Conservation (phyloP, 2,329 filamentous ascomycete genomes). For the Mycosphaerella sp. region DNA sequence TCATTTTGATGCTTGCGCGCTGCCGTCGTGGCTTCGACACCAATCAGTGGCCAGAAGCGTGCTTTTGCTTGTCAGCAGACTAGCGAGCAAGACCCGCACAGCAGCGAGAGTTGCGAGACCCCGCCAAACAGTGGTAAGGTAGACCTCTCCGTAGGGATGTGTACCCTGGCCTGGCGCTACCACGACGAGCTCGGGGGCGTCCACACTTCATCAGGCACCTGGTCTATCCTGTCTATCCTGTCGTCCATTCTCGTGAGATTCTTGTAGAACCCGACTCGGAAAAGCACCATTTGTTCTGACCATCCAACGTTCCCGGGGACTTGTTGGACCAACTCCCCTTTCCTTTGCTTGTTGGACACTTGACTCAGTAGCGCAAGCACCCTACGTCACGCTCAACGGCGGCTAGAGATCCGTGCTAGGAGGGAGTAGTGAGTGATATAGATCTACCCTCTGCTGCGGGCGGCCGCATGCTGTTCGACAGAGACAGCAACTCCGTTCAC, state of each 20-base stretch:
- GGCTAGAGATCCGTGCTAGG: slow-evolving; percentile 2
- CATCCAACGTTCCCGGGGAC: not conserved
- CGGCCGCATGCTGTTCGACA: not conserved
- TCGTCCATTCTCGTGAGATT: not conserved
- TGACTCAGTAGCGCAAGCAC: slow-evolving; percentile 4
- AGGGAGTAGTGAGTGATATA: slow-evolving; percentile 2
- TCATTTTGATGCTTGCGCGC: not conserved
- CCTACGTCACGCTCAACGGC: slow-evolving; percentile 10
- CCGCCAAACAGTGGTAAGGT: slow-evolving; percentile 5
- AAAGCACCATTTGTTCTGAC: not conserved
- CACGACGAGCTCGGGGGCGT: not conserved
- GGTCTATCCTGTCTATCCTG: not conserved
- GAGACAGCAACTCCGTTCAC: not conserved
- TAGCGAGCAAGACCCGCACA: slow-evolving; percentile 4
- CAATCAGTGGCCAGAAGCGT: not conserved
- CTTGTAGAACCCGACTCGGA: not conserved
- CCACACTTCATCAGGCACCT: not conserved
- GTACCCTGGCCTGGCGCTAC: slow-evolving; percentile 7
- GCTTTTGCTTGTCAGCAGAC: slow-evolving; percentile 2
- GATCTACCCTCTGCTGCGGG: not conserved
- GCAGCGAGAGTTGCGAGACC: slow-evolving; percentile 3
- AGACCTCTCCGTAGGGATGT: not conserved
- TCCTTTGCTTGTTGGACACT: not conserved
- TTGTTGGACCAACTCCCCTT: not conserved
- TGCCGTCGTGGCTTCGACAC: not conserved